Evolutionary conservation across 1,284 basidiomycete genomes (phyloP).

Genomic region (Sparassis latifolia): DNA sequence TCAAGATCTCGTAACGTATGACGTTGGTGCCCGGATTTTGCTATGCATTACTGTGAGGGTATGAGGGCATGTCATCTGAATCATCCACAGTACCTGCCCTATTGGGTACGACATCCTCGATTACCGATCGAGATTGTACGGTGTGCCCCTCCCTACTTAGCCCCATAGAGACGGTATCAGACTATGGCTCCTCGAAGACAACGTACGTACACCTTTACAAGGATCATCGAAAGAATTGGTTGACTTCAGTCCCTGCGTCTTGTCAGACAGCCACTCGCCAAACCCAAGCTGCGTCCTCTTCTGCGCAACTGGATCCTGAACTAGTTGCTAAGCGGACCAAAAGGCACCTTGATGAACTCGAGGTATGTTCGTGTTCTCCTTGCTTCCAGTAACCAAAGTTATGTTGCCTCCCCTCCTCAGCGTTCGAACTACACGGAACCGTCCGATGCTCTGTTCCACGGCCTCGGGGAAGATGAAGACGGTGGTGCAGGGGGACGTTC

Average conservation of each 20-base stretch:
- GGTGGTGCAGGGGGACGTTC: constrained; percentile 27
- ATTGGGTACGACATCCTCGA: too few species aligned
- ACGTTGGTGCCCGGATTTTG: too few species aligned
- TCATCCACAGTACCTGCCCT: too few species aligned
- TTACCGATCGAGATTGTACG: too few species aligned
- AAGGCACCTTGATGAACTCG: constrained; percentile 75
- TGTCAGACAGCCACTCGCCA: constrained; percentile 5
- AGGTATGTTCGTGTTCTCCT: constrained; percentile 36
- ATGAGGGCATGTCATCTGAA: too few species aligned
- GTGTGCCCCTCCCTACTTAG: too few species aligned
- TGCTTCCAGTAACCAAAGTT: not conserved
- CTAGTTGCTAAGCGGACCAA: constrained; percentile 68
- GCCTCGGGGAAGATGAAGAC: constrained; percentile 26
- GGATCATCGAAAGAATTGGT: not conserved
- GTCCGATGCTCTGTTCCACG: constrained; percentile 29
- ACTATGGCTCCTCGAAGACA: constrained; percentile 8
- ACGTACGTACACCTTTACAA: not conserved
- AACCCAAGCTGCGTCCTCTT: constrained; percentile 29
- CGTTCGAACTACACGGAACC: constrained; percentile 74
- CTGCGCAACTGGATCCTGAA: constrained; percentile 43
- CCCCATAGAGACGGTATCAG: not conserved
- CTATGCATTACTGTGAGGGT: too few species aligned
- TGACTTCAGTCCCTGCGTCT: not conserved
- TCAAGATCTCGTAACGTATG: not conserved
- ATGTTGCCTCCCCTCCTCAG: constrained; percentile 28